These are phyloP conservation scores for Cladosporium sp. DNA, from an alignment of 2,329 filamentous ascomycete species.

Conservation along the genomic window DNA sequence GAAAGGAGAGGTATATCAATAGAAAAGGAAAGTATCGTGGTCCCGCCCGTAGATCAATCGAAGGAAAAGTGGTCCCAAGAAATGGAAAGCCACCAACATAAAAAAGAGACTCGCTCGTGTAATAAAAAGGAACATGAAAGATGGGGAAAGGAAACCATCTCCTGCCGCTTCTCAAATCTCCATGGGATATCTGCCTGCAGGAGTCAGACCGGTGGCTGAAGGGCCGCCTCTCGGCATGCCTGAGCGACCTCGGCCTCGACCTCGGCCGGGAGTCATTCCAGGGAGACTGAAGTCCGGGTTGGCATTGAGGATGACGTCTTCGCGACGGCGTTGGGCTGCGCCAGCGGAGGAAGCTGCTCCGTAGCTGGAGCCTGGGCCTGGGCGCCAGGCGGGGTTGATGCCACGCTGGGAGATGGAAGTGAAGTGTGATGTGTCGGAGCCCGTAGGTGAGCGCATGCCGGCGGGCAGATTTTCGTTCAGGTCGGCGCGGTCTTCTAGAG, in stretches of 20 bases:
- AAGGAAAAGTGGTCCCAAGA: too few relatives aligned
- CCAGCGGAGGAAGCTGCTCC: constrained; percentile 12
- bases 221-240: constrained; percentile 27
- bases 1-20: not conserved
- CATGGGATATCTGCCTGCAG: constrained; percentile 30
- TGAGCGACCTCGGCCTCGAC: constrained; percentile 23
- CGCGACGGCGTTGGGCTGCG: constrained; percentile 44
- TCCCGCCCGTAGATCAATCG: too few relatives aligned
- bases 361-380: constrained; percentile 27
- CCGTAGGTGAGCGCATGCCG: constrained; percentile 63
- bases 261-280: constrained; percentile 28
- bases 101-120: constrained; percentile 6
- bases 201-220: constrained; percentile 24
- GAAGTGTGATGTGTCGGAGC: constrained; percentile 76
- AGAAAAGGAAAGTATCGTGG: not conserved
- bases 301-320: constrained; percentile 68
- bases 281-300: constrained; percentile 85
- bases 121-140: not conserved
- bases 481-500: constrained; percentile 34
- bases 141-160: not conserved
- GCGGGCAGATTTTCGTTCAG: constrained; percentile 62
- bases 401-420: constrained; percentile 86
- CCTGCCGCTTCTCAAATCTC: constrained; percentile 13
- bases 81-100: too few relatives aligned
- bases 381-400: constrained; percentile 83